These are phyloP conservation scores for Stentor roeselii DNA, from an alignment of 73 alveolate genomes.

Conservation along the genomic window DNA sequence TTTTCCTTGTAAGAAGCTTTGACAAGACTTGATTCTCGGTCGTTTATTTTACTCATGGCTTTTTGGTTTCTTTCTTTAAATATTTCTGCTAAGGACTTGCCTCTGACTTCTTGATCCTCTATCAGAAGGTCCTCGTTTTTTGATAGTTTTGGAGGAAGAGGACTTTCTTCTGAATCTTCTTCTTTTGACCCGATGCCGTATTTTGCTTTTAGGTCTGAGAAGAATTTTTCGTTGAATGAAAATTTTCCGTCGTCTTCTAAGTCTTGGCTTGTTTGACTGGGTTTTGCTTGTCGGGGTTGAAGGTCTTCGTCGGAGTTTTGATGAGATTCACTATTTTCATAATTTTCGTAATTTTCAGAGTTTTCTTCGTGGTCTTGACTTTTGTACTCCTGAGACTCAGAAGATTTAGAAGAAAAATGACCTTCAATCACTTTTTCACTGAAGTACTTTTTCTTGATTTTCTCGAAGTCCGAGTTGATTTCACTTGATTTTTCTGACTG, in stretches of 20 bases:
- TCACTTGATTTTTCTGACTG: too few relatives aligned
- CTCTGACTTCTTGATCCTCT: neutral
- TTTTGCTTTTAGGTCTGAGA: neutral
- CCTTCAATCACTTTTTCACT: too few relatives aligned
- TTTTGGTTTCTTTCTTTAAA: slow-evolving; percentile 30
- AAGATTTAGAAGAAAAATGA: too few relatives aligned
- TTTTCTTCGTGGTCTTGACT: too few relatives aligned
- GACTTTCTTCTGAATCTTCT: neutral
- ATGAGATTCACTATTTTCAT: too few relatives aligned
- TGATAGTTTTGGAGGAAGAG: neutral
- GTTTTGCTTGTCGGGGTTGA: too few relatives aligned
- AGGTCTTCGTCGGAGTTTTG: too few relatives aligned
- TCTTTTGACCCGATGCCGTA: neutral
- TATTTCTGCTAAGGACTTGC: slow-evolving; percentile 35
- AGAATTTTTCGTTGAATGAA: neutral
- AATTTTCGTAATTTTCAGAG: too few relatives aligned
- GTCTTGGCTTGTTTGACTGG: neutral
- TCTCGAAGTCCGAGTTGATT: too few relatives aligned
- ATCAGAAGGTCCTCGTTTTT: neutral
- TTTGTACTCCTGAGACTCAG: too few relatives aligned
- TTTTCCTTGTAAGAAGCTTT: slow-evolving; percentile 35
- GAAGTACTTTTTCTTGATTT: too few relatives aligned
- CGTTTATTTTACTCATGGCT: neutral
- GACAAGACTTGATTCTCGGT: neutral
- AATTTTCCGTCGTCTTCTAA: neutral